Conservation (phyloP, 2,329 filamentous ascomycete species). For the Grosmannia clavigera region DNA sequence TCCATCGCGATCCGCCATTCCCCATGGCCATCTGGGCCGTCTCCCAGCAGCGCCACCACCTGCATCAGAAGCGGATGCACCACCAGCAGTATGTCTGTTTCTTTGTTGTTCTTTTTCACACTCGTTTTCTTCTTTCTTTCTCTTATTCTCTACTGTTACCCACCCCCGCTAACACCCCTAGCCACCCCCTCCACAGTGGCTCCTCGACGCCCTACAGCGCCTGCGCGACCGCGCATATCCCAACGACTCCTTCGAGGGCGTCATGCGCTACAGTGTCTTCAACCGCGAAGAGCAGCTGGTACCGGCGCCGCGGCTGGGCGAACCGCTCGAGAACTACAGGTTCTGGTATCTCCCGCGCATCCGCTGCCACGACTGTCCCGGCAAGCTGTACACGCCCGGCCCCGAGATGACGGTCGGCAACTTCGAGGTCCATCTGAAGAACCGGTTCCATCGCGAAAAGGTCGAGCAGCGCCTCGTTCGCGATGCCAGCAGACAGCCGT, state of each 20-base stretch:
- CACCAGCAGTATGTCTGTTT: constrained; percentile 43
- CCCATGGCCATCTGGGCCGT: constrained; percentile 48
- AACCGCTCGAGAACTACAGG: constrained; percentile 47
- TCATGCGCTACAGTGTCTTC: constrained; percentile 82
- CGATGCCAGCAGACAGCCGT: background rate
- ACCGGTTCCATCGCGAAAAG: constrained; percentile 63
- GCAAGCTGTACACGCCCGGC: constrained; percentile 85
- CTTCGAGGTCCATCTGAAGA: constrained; percentile 86
- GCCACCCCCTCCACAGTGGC: constrained; percentile 82
- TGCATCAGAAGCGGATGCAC: constrained; percentile 40
- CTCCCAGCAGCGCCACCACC: constrained; percentile 56
- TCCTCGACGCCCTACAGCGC: constrained; percentile 57
- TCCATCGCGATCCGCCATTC: constrained; percentile 12
- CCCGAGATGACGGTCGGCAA: constrained; percentile 76
- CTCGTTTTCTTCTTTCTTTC: too few species aligned
- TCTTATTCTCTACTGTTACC: background rate
- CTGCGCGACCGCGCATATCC: constrained; percentile 59
- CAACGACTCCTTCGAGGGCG: constrained; percentile 72
- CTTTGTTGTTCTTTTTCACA: background rate
- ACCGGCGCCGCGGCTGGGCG: constrained; percentile 31
- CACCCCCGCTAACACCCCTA: constrained; percentile 54
- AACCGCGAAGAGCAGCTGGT: constrained; percentile 59
- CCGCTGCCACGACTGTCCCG: constrained; percentile 81
- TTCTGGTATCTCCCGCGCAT: constrained; percentile 83
- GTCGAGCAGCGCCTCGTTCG: constrained; percentile 42